Percentiles rank a stretch among this genome's conserved stretches.
These are phyloP conservation scores for Cystobasidiaceae sp. DNA, from an alignment of 1,284 basidiomycete species.

Conservation along the genomic window DNA sequence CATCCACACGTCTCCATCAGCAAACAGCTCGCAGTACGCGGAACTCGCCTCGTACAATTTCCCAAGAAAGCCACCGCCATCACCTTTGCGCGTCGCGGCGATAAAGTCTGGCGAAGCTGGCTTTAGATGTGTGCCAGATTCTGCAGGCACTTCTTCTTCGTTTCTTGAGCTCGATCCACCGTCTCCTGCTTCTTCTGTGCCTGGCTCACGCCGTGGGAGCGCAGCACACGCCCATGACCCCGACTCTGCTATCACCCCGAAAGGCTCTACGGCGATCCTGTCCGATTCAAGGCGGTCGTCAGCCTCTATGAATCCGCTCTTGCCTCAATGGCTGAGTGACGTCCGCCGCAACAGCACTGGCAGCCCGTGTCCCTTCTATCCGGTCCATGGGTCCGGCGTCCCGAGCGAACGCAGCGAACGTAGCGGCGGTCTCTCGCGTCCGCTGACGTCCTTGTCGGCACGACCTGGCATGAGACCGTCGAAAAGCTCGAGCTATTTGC, in stretches of 20 bases:
- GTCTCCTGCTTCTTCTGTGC: background rate
- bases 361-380: background rate
- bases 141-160: background rate
- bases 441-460: no score
- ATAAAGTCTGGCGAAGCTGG: background rate
- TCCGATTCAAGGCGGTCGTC: background rate
- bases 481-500: slow-evolving; percentile 12
- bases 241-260: background rate
- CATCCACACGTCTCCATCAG: background rate
- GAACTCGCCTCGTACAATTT: background rate
- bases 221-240: background rate
- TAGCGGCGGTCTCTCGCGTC: no score
- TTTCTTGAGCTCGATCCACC: slow-evolving; percentile 20
- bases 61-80: slow-evolving; percentile 6
- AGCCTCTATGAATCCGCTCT: slow-evolving; percentile 4
- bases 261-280: background rate
- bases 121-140: background rate
- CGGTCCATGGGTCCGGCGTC: background rate
- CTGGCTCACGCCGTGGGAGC: background rate
- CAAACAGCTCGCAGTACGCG: background rate
- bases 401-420: background rate
- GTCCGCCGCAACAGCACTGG: slow-evolving; percentile 12
- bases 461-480: slow-evolving; percentile 2
- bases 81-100: slow-evolving; percentile 1
- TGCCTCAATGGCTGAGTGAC: slow-evolving; percentile 24